A percentile compares a stretch with the other conserved stretches of the same genome.
Evolutionary conservation across 108 stramenopile genomes (phyloP).

Genomic region (Schizochytrium sp.): DNA sequence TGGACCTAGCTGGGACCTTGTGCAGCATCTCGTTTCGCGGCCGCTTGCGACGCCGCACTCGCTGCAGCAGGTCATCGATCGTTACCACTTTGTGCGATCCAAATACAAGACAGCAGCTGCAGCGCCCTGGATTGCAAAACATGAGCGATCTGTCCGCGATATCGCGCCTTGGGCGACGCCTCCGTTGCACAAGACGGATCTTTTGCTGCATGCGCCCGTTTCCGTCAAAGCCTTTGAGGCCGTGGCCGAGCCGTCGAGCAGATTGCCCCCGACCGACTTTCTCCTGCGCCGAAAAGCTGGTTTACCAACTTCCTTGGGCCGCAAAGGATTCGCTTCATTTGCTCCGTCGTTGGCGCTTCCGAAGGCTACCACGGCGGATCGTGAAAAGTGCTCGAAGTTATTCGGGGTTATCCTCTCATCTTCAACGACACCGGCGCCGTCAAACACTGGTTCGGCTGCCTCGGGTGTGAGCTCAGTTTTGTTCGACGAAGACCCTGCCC

Average conservation of each 20-base stretch:
- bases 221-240: neutral
- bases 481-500: too few species aligned
- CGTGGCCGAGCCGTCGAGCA: neutral
- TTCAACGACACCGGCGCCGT: neutral
- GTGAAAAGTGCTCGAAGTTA: neutral
- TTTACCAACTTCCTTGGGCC: neutral
- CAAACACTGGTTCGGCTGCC: too few species aligned
- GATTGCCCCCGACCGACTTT: neutral
- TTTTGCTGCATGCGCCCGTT: neutral
- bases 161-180: neutral
- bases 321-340: neutral
- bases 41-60: neutral
- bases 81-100: neutral
- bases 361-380: neutral
- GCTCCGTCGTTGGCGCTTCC: neutral
- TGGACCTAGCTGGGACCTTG: neutral
- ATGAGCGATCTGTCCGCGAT: neutral
- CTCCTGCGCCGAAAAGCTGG: neutral
- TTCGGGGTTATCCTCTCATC: neutral
- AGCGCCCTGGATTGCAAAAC: neutral
- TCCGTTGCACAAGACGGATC: neutral
- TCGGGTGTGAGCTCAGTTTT: too few species aligned
- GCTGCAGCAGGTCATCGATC: neutral
- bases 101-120: neutral
- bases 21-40: neutral